Conservation (phyloP, 2,329 filamentous ascomycete species). For the Colletotrichum sidae region DNA sequence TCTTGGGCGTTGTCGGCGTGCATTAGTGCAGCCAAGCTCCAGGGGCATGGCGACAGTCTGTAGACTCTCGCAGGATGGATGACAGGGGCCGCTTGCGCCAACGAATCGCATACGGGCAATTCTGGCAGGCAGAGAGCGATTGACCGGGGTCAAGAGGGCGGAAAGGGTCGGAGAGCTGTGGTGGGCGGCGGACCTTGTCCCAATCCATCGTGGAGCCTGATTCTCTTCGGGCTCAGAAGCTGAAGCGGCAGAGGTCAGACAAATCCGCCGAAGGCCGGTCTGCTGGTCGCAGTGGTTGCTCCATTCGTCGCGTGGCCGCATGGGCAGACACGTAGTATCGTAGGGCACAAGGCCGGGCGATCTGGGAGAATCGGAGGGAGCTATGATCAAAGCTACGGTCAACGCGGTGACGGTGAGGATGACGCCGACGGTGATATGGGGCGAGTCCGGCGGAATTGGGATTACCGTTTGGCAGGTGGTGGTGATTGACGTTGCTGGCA, state of each 20-base stretch:
- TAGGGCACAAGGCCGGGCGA: constrained; percentile 11
- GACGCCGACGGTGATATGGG: too few relatives aligned
- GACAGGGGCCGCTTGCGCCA: constrained; percentile 36
- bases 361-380: not conserved
- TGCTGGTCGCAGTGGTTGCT: constrained; percentile 35
- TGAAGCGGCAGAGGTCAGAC: constrained; percentile 6
- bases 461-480: too few relatives aligned
- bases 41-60: constrained; percentile 20
- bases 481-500: too few relatives aligned
- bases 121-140: constrained; percentile 2
- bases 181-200: constrained; percentile 18
- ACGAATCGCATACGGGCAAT: constrained; percentile 29
- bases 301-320: constrained; percentile 35
- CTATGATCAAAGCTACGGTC: not conserved
- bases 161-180: constrained; percentile 19
- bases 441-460: not conserved
- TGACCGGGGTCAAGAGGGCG: constrained; percentile 8
- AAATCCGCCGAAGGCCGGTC: constrained; percentile 17
- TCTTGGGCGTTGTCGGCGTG: constrained; percentile 29
- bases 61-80: too few relatives aligned
- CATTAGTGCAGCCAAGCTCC: constrained; percentile 32
- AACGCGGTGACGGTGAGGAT: not conserved
- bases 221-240: constrained; percentile 15
- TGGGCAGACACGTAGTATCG: constrained; percentile 18
- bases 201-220: constrained; percentile 24